phyloP scores from a whole-genome alignment of 78 protist species.

The Mastigamoeba balamuthi region DNA sequence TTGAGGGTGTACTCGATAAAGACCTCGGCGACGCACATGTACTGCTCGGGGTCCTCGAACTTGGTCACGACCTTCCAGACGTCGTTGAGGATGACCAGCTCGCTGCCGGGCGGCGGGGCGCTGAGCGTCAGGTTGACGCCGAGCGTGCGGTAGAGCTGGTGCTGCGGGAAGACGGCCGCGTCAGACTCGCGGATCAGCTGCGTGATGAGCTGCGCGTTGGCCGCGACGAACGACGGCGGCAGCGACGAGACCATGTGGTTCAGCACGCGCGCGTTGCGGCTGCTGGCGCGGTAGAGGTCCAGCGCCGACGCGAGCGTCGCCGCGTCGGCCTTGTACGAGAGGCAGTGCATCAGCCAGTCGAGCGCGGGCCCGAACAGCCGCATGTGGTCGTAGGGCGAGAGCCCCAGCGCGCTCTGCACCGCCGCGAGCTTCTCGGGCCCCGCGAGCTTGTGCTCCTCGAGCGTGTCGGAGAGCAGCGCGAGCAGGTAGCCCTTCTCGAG shows the following conservation, averaged over 20 bases:
- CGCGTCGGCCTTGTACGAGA: conserved; percentile 26
- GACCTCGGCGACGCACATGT: conserved; percentile 54
- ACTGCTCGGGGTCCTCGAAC: conserved; percentile 42
- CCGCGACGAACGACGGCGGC: conserved; percentile 39
- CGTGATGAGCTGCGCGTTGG: conserved; percentile 15
- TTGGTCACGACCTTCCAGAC: conserved; percentile 54
- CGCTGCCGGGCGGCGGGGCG: conserved; percentile 38
- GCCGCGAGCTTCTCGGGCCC: background rate
- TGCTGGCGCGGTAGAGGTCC: conserved; percentile 5
- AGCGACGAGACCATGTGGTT: conserved; percentile 41
- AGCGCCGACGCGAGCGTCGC: conserved; percentile 24
- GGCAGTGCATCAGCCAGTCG: conserved; percentile 68
- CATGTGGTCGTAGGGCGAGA: conserved; percentile 20
- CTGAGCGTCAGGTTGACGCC: conserved; percentile 43
- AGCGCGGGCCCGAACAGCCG: conserved; percentile 48
- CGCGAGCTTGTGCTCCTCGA: background rate
- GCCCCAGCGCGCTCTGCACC: background rate
- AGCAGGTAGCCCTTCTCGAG: background rate
- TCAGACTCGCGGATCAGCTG: conserved; percentile 50
- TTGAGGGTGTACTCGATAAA: conserved; percentile 65
- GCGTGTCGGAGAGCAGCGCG: background rate
- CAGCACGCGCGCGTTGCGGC: conserved; percentile 28
- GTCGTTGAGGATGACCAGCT: conserved; percentile 41
- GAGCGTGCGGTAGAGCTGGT: conserved; percentile 53
- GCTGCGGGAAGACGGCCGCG: conserved; percentile 23